Evolutionary conservation across 495 filamentous ascomycete species (phyloP).

Genomic region (Xylaria castorea): DNA sequence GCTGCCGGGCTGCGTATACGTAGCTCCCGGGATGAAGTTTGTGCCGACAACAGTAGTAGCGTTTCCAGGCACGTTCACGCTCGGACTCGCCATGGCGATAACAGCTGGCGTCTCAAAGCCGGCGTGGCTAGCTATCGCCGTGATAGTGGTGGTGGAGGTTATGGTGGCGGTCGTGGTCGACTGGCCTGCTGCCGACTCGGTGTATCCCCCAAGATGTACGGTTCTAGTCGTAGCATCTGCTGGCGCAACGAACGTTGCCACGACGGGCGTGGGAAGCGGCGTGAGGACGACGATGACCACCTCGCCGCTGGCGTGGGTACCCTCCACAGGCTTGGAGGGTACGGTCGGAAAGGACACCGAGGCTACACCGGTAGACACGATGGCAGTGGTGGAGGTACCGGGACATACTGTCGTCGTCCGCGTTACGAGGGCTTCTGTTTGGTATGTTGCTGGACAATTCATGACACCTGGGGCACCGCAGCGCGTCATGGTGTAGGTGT

Average conservation of each 20-base stretch:
- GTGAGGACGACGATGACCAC: slow-evolving; percentile 28
- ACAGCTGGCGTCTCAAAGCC: background rate
- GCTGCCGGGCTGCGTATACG: background rate
- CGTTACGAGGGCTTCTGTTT: slow-evolving; percentile 33
- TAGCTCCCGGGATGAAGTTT: background rate
- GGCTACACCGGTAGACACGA: background rate
- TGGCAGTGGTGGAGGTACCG: slow-evolving; percentile 1
- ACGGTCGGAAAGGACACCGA: background rate
- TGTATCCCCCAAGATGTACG: background rate
- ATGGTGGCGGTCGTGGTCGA: background rate
- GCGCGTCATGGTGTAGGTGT: slow-evolving; percentile 33
- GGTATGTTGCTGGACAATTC: slow-evolving; percentile 38
- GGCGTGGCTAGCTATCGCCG: background rate
- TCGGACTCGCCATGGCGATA: background rate
- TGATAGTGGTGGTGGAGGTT: slow-evolving; percentile 11
- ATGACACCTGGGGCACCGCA: slow-evolving; percentile 35
- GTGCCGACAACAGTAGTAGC: background rate
- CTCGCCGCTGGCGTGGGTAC: background rate
- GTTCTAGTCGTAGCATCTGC: background rate
- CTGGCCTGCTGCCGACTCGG: background rate
- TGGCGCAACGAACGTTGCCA: slow-evolving; percentile 29
- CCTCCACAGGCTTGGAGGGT: background rate
- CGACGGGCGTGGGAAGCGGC: slow-evolving; percentile 32
- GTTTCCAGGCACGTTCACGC: background rate
- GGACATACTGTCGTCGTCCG: slow-evolving; percentile 34